A percentile compares a stretch with the other conserved stretches of the same genome.
These are phyloP conservation scores for Boletus rubescentipes DNA, from an alignment of 768 basidiomycete species.

Conservation along the genomic window DNA sequence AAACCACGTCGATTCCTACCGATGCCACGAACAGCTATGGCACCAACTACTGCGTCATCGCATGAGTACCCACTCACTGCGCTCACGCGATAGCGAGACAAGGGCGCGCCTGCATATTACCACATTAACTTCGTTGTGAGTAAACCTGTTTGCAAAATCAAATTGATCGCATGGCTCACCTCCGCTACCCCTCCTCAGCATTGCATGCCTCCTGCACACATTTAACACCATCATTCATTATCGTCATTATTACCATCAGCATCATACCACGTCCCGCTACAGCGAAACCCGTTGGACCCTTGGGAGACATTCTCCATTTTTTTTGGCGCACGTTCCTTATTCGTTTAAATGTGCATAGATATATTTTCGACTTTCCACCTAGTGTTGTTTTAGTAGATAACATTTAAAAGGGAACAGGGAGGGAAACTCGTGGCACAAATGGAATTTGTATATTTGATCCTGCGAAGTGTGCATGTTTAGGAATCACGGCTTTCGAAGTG, in stretches of 20 bases:
- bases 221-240: conserved; percentile 9
- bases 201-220: conserved; percentile 1
- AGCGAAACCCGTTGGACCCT: conserved; percentile 7
- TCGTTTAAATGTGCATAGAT: conserved; percentile 19
- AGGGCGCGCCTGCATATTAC: neutral
- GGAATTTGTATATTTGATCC: neutral
- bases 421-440: conserved; percentile 1
- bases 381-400: conserved; percentile 20
- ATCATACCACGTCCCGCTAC: conserved; percentile 2
- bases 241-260: conserved; percentile 1
- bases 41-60: conserved; percentile 18
- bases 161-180: conserved; percentile 4
- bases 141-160: neutral
- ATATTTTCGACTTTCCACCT: conserved; percentile 24
- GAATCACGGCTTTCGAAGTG: neutral
- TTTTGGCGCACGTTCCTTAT: conserved; percentile 11
- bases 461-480: neutral
- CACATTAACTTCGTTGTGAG: conserved; percentile 24
- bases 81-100: neutral
- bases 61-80: conserved; percentile 7
- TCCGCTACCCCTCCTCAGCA: conserved; percentile 3
- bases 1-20: conserved; percentile 15
- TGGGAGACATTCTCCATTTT: neutral
- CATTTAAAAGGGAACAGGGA: neutral
- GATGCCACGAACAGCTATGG: conserved; percentile 5